Percentiles rank a stretch among this genome's conserved stretches.
Evolutionary conservation across 2,329 filamentous ascomycete species (phyloP).

Genomic region (Harringtonia lauricola): DNA sequence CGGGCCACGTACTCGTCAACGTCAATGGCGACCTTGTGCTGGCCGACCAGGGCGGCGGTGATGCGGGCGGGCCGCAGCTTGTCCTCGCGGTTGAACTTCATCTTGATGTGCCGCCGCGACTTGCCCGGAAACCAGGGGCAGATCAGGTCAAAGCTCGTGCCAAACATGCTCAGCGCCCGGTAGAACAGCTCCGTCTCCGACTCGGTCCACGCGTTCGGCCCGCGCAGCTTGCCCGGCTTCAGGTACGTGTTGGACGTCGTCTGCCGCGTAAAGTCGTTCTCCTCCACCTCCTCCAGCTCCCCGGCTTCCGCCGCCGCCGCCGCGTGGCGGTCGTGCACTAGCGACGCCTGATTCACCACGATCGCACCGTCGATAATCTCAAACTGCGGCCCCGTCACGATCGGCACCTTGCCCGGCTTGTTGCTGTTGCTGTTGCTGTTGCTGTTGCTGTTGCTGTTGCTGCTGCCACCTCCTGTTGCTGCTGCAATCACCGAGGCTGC

Average conservation of each 20-base stretch:
- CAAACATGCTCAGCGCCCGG: conserved; percentile 62
- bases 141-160: conserved; percentile 76
- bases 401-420: conserved; percentile 15
- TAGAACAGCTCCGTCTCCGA: conserved; percentile 67
- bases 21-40: conserved; percentile 46
- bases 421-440: not conserved
- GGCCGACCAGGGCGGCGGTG: conserved; percentile 50
- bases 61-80: conserved; percentile 52
- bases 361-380: conserved; percentile 63
- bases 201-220: conserved; percentile 58
- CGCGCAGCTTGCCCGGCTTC: conserved; percentile 47
- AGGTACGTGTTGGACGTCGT: conserved; percentile 60
- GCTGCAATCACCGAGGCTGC: conserved; percentile 8
- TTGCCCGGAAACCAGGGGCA: conserved; percentile 62
- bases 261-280: conserved; percentile 66
- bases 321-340: conserved; percentile 58
- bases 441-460: not conserved
- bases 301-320: conserved; percentile 40
- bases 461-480: not conserved
- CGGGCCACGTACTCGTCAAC: conserved; percentile 49
- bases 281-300: conserved; percentile 54
- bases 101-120: conserved; percentile 63
- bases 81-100: conserved; percentile 76
- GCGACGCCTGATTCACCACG: conserved; percentile 56
- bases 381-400: conserved; percentile 38